A percentile compares a stretch with the other conserved stretches of the same genome.
Evolutionary conservation across 768 basidiomycete genomes (phyloP).

Genomic region (Tricholoma sp.): DNA sequence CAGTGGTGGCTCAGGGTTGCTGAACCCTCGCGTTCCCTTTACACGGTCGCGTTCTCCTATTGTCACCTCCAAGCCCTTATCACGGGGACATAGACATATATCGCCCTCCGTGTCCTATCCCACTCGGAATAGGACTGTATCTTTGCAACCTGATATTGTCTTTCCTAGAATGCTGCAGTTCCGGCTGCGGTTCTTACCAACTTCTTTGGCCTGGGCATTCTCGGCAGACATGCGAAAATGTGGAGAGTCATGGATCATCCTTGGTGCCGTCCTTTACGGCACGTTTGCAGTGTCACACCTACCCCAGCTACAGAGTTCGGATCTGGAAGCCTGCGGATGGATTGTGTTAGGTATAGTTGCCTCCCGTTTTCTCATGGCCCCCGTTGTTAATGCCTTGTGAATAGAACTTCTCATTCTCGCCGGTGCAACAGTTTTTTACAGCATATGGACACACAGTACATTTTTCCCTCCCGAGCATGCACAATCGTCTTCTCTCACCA

Average conservation of each 20-base stretch:
- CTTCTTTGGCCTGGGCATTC: slow-evolving; percentile 37
- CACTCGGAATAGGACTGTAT: slow-evolving; percentile 29
- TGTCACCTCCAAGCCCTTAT: slow-evolving; percentile 31
- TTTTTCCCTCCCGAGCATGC: slow-evolving; percentile 20
- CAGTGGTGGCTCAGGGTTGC: slow-evolving; percentile 25
- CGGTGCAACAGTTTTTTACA: slow-evolving; percentile 52
- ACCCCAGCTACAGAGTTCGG: slow-evolving; percentile 18
- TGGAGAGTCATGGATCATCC: slow-evolving; percentile 58
- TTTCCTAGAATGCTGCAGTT: slow-evolving; percentile 47
- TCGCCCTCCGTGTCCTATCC: slow-evolving; percentile 42
- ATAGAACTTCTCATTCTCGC: slow-evolving; percentile 57
- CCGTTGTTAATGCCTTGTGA: slow-evolving; percentile 2
- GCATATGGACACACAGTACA: slow-evolving; percentile 55
- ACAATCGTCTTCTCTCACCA: slow-evolving; percentile 10
- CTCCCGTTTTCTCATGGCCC: slow-evolving; percentile 3
- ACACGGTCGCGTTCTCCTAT: slow-evolving; percentile 73
- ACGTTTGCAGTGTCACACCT: slow-evolving; percentile 42
- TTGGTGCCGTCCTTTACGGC: slow-evolving; percentile 57
- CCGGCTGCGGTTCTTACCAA: slow-evolving; percentile 39
- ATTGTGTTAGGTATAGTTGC: slow-evolving; percentile 44
- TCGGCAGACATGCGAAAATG: slow-evolving; percentile 58
- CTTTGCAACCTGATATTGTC: slow-evolving; percentile 25
- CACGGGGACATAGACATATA: slow-evolving; percentile 24
- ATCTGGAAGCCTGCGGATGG: slow-evolving; percentile 33
- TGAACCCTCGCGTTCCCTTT: slow-evolving; percentile 43